Base-by-base conservation (phyloP, 2,329 filamentous ascomycete species). In the Penicillium sp. region DNA sequence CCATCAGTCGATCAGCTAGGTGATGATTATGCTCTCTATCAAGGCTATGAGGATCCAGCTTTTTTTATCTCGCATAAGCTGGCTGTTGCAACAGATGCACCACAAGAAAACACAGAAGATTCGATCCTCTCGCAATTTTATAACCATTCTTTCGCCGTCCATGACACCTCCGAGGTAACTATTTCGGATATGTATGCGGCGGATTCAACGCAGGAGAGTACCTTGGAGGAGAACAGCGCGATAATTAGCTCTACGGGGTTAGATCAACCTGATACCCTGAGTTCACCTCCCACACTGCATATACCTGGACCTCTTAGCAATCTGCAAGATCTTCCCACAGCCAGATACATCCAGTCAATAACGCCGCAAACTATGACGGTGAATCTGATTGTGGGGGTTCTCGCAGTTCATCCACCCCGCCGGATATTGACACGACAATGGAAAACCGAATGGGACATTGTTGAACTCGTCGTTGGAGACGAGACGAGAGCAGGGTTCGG, bases 391-490 rank as follows among this genome's bases (percentile, higher is more conserved):
- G 89, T 86, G 10, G 90, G 87, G 3, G 78, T 97, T 43, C 86
- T 96, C 57, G 85, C 87, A 11, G 80, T 91, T 45, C 81, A 87
- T 0, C 80, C 85, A 35, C 80, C 88, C 1, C 84, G 89, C 23
- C 80, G 80, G 2, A 84, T 96, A 18, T 82, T 78, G 29, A 90
- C 91, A 0, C 73, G 75, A 10, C 77, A 78, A 7, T 78, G 77
- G 65, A 77, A 74, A 49, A 75, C 73, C 56, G 72, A 78, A 40
- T 79, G 87, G 47, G 82, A 88, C 6, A 79, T 96, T 3, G 76
- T 93, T 38, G 91, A 96, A 70, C 72, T 94, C 2, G 77, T 92
- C 1, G 84, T 97, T 1, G 92, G 89, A 5, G 93, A 97, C 35
- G 89, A 96, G 47, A 96, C 91, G 0, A 84, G 81, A 59, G 84